phyloP scores from a whole-genome alignment of 2,329 filamentous ascomycete species.

The Tolypocladium tundrense region DNA sequence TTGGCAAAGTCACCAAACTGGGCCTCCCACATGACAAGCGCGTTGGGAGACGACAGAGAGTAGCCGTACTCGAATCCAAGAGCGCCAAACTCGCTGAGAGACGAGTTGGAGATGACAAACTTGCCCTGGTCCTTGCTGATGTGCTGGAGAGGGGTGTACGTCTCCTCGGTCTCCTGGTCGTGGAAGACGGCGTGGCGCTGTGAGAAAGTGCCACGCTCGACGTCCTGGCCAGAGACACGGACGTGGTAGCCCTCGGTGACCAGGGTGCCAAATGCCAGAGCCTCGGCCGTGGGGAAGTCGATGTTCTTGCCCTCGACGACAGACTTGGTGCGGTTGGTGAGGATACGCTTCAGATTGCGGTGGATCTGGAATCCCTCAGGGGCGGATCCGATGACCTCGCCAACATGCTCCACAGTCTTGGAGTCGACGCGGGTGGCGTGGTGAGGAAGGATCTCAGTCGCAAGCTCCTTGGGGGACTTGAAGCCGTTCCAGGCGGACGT shows the following conservation, averaged over 20 bases:
- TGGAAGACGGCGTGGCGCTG: constrained; percentile 96
- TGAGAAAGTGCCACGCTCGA: constrained; percentile 98
- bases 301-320: constrained; percentile 88
- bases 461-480: constrained; percentile 96
- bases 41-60: constrained; percentile 91
- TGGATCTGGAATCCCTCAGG: constrained; percentile 85
- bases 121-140: constrained; percentile 85
- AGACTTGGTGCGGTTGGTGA: constrained; percentile 80
- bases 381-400: constrained; percentile 62
- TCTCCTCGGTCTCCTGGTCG: constrained; percentile 89
- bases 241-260: constrained; percentile 93
- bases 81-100: constrained; percentile 57
- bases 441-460: constrained; percentile 87
- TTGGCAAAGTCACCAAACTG: constrained; percentile 99
- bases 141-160: constrained; percentile 86
- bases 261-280: constrained; percentile 84
- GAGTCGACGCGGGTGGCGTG: constrained; percentile 71
- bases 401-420: constrained; percentile 71
- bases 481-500: constrained; percentile 99
- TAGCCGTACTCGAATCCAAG: constrained; percentile 99
- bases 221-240: constrained; percentile 95
- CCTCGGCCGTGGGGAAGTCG: constrained; percentile 95
- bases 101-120: constrained; percentile 96
- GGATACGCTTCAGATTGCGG: constrained; percentile 94
- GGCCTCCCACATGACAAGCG: constrained; percentile 98